These are phyloP conservation scores for Lojkania enalia DNA, from an alignment of 2,329 filamentous ascomycete genomes.

Conservation along the genomic window DNA sequence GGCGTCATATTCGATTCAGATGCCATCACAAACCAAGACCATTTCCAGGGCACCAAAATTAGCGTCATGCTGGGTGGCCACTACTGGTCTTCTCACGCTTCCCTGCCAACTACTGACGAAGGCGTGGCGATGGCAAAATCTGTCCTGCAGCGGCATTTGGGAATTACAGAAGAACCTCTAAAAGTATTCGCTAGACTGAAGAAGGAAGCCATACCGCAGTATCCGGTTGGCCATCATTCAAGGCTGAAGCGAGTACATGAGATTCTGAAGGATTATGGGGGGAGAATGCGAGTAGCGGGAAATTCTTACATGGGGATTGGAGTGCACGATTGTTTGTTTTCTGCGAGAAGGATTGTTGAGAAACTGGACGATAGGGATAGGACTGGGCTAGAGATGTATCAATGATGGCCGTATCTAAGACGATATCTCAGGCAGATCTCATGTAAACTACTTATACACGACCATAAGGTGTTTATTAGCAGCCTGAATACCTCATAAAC, in stretches of 20 bases:
- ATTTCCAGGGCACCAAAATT: constrained; percentile 69
- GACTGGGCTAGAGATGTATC: not conserved
- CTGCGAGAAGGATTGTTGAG: constrained; percentile 1
- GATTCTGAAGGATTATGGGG: constrained; percentile 59
- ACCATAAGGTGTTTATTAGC: too few species aligned
- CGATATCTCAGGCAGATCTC: too few species aligned
- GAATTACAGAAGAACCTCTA: constrained; percentile 63
- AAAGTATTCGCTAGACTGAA: constrained; percentile 41
- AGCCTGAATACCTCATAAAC: too few species aligned
- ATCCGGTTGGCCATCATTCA: constrained; percentile 71
- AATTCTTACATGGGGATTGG: constrained; percentile 48
- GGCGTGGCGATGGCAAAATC: constrained; percentile 69
- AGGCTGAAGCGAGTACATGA: constrained; percentile 63
- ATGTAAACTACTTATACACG: too few species aligned
- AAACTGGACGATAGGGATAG: not conserved
- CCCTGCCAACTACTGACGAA: constrained; percentile 63
- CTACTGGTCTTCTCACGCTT: constrained; percentile 68
- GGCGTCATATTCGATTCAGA: constrained; percentile 88
- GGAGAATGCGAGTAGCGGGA: constrained; percentile 62
- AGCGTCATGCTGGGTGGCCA: constrained; percentile 91
- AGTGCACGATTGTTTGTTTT: constrained; percentile 44
- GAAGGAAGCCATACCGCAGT: constrained; percentile 81
- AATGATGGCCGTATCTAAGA: too few species aligned
- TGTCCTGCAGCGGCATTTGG: constrained; percentile 71
- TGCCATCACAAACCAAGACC: constrained; percentile 56